Percentiles rank a stretch among this genome's conserved stretches.
Conservation (phyloP, 2,329 filamentous ascomycete genomes). For the Pleurostoma richardsiae region DNA sequence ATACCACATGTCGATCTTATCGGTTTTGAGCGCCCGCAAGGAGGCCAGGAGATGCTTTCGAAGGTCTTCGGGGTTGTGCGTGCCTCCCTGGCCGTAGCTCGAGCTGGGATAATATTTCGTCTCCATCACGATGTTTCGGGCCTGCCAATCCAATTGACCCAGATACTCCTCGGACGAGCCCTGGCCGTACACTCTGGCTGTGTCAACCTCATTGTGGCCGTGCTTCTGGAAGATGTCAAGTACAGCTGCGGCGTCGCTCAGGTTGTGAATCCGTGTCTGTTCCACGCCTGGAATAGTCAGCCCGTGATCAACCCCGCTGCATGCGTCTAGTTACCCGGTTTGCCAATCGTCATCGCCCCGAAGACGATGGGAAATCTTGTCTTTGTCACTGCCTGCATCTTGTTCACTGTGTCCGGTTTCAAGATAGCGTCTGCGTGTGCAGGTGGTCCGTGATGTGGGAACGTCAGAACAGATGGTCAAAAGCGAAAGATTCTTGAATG, state of each 20-base stretch:
- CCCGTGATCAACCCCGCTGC: too few relatives aligned
- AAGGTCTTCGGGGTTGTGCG: constrained; percentile 20
- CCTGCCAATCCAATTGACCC: constrained; percentile 28
- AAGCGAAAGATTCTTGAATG: too few relatives aligned
- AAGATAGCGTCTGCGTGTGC: too few relatives aligned
- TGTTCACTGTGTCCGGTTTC: too few relatives aligned
- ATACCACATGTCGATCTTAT: constrained; percentile 40
- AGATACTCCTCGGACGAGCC: constrained; percentile 57
- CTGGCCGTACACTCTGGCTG: constrained; percentile 58
- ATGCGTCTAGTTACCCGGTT: constrained; percentile 3
- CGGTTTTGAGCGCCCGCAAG: constrained; percentile 28
- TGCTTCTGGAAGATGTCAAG: constrained; percentile 61
- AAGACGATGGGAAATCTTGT: constrained; percentile 14
- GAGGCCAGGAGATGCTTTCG: constrained; percentile 25
- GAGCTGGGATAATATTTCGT: constrained; percentile 36
- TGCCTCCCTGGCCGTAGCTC: constrained; percentile 10
- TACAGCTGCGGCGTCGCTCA: constrained; percentile 50
- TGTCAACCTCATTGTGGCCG: constrained; percentile 67
- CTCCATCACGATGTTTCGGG: constrained; percentile 30
- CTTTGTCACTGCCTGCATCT: neutral
- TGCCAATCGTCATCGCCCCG: constrained; percentile 21
- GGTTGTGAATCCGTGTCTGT: constrained; percentile 18
- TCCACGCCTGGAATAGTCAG: constrained; percentile 6
- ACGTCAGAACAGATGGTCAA: too few relatives aligned
- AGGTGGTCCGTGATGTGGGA: too few relatives aligned